These are phyloP conservation scores for Mucor saturninus DNA, from an alignment of 371 early-diverging fungal species.

Conservation along the genomic window DNA sequence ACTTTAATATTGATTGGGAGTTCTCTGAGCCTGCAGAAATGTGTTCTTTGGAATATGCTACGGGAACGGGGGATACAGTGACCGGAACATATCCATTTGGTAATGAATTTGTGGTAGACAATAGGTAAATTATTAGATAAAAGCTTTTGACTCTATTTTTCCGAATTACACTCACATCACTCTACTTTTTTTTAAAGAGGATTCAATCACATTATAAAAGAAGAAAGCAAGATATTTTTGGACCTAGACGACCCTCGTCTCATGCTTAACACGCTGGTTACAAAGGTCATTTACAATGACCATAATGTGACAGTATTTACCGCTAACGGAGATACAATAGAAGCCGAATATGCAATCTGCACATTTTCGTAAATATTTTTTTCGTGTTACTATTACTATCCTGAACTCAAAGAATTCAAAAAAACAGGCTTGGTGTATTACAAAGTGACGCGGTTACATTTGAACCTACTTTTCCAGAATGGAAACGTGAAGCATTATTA, in stretches of 20 bases:
- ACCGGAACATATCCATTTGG: conserved; percentile 42
- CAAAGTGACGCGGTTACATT: conserved; percentile 42
- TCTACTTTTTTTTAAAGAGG: conserved; percentile 30
- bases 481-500: conserved; percentile 50
- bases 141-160: too few relatives aligned
- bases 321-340: conserved; percentile 33
- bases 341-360: conserved; percentile 51
- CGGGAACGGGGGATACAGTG: conserved; percentile 38
- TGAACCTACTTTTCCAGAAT: conserved; percentile 46
- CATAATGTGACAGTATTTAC: conserved; percentile 38
- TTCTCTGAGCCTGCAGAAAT: conserved; percentile 52
- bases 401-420: neutral
- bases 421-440: conserved; percentile 46
- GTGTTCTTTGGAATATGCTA: conserved; percentile 50
- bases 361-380: conserved; percentile 47
- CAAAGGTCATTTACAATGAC: conserved; percentile 35
- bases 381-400: neutral
- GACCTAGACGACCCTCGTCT: conserved; percentile 30
- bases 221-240: conserved; percentile 36
- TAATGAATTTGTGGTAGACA: conserved; percentile 51
- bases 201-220: conserved; percentile 43
- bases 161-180: neutral
- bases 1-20: conserved; percentile 55
- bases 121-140: conserved; percentile 25
- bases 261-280: conserved; percentile 39